Evolutionary conservation across 1,284 basidiomycete genomes (phyloP).

Genomic region (Thecaphora thlaspeos): DNA sequence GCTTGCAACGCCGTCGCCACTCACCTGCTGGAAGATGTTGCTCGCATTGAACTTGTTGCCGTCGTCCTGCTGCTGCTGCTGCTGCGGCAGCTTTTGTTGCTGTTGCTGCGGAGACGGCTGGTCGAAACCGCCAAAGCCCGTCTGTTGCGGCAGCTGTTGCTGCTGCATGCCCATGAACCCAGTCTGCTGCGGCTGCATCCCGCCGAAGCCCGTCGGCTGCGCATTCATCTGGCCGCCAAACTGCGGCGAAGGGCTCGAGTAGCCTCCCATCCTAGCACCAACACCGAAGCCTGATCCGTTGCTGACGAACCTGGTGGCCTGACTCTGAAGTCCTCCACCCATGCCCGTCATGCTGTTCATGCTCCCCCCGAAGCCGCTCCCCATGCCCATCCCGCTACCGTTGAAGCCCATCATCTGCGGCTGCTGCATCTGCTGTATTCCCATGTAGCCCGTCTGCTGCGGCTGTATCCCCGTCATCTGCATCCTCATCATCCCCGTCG

Average conservation of each 20-base stretch:
- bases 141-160: constrained; percentile 43
- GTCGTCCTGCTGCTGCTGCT: constrained; percentile 24
- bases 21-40: constrained; percentile 47
- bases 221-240: constrained; percentile 20
- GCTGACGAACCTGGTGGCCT: constrained; percentile 30
- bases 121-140: constrained; percentile 29
- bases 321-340: constrained; percentile 19
- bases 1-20: neutral
- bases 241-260: constrained; percentile 8
- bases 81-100: constrained; percentile 27
- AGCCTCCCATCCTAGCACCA: constrained; percentile 13
- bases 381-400: constrained; percentile 2
- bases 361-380: neutral
- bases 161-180: constrained; percentile 30
- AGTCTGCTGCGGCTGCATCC: constrained; percentile 33
- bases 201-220: constrained; percentile 43
- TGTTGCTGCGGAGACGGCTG: constrained; percentile 28
- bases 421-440: constrained; percentile 24
- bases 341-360: constrained; percentile 19
- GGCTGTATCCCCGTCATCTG: constrained; percentile 40
- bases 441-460: constrained; percentile 38
- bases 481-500: constrained; percentile 34
- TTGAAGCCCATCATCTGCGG: constrained; percentile 32
- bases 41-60: constrained; percentile 46
- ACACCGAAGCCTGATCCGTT: constrained; percentile 11